Percentiles rank a stretch among this genome's conserved stretches.
Conservation (phyloP, 108 stramenopile species). For the Pinguiococcus pyrenoidosus region DNA sequence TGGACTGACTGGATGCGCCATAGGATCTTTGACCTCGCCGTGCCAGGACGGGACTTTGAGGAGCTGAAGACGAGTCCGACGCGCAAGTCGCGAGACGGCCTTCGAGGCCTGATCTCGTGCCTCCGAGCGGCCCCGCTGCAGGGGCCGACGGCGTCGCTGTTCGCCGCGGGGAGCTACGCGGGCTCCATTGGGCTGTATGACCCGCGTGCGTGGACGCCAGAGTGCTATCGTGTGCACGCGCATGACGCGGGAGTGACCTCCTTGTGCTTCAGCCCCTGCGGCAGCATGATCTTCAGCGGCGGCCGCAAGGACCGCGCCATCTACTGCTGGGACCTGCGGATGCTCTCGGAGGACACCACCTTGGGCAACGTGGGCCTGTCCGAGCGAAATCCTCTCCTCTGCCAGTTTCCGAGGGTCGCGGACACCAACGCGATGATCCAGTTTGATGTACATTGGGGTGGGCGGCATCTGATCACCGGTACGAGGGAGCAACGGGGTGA, state of each 20-base stretch:
- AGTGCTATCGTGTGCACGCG: neutral
- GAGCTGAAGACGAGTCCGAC: neutral
- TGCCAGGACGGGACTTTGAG: neutral
- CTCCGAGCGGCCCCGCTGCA: neutral
- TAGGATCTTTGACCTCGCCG: conserved; percentile 1
- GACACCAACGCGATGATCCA: too few relatives aligned
- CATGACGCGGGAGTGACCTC: neutral
- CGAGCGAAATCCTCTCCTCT: too few relatives aligned
- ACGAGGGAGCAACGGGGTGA: too few relatives aligned
- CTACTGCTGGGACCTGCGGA: conserved; percentile 1
- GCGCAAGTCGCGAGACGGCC: neutral
- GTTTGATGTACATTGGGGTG: too few relatives aligned
- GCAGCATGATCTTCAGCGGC: neutral
- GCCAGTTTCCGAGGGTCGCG: too few relatives aligned
- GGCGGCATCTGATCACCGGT: too few relatives aligned
- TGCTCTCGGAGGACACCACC: neutral
- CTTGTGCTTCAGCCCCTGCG: neutral
- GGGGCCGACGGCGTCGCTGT: neutral
- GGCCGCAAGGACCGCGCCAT: neutral
- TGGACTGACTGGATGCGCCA: neutral
- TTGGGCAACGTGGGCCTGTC: too few relatives aligned
- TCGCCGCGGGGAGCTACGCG: neutral
- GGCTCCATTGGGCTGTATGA: neutral
- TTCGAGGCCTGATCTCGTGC: neutral
- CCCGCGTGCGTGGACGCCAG: neutral